These are phyloP conservation scores for Bigelowiella natans DNA, from an alignment of 78 protist species.

Conservation along the genomic window DNA sequence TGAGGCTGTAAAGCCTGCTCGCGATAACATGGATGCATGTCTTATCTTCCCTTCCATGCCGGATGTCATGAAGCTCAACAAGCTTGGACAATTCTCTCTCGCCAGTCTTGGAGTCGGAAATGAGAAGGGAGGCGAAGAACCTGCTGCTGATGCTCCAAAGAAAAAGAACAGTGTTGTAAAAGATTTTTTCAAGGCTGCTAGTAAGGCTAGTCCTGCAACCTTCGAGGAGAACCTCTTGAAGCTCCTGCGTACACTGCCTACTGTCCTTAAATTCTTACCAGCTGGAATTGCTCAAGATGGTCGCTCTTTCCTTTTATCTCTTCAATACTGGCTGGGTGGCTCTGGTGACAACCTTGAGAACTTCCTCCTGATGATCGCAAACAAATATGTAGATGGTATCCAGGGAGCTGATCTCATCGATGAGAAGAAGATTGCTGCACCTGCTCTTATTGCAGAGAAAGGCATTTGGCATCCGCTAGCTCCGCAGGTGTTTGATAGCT, in stretches of 20 bases:
- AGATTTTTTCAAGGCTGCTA: background rate
- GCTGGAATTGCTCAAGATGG: slow-evolving; percentile 33
- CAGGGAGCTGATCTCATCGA: background rate
- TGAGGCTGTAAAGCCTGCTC: slow-evolving; percentile 29
- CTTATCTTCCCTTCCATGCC: slow-evolving; percentile 40
- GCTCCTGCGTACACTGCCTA: slow-evolving; percentile 40
- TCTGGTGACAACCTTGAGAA: slow-evolving; percentile 35
- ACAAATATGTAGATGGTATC: slow-evolving; percentile 4
- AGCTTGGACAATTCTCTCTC: background rate
- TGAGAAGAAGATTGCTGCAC: background rate
- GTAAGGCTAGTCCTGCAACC: background rate
- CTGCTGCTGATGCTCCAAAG: background rate
- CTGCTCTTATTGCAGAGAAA: slow-evolving; percentile 15
- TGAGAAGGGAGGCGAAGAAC: background rate
- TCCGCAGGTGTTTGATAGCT: slow-evolving; percentile 13
- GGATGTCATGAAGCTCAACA: slow-evolving; percentile 28
- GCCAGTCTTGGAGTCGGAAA: background rate
- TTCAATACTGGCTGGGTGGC: slow-evolving; percentile 40
- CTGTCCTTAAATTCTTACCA: slow-evolving; percentile 39
- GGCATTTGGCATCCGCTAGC: slow-evolving; percentile 44
- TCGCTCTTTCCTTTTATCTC: slow-evolving; percentile 35
- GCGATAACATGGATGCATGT: slow-evolving; percentile 20
- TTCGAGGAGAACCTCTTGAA: slow-evolving; percentile 35
- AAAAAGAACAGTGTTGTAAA: background rate
- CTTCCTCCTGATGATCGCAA: slow-evolving; percentile 26